Evolutionary conservation across 495 filamentous ascomycete genomes (phyloP), one percentile per base, ranked within the genome.

Genomic region (Thozetella sp.): DNA sequence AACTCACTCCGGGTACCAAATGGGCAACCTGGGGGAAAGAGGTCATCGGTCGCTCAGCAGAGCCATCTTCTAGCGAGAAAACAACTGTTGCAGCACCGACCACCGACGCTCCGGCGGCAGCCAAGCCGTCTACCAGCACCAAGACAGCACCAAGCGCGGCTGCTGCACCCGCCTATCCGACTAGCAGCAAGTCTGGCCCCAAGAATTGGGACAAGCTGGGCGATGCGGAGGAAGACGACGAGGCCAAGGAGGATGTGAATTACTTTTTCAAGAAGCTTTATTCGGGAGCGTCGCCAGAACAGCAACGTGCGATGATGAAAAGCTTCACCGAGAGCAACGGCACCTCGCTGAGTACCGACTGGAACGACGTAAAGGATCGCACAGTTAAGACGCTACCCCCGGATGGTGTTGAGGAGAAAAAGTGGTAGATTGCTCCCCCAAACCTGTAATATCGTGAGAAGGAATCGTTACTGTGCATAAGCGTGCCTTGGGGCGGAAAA

Each of bases 231-330:
- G 78, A 78, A 6, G 84, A 88, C 19, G 84, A 87, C 20, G 86
- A 85, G 17, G 85, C 81, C 3, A 88, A 91, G 53, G 74, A 80
- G 25, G 84, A 90, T n/a, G 89, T 91, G 2, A 90, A 95, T 61
- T 72, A 68, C 2, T 99, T 98, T 76, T 99, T 99, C 81, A 94
- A 96, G 81, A 88, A 89, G 69, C 80, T 99, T 0, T 98, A 95
- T 73, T 87, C 89, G 61, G 79, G 79, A 55, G 89, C 93, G 0
- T 87, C 91, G 55, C 83, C 86, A 0, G 93, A 99, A 60, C 92
- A 91, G 34, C 86, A 84, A 65, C 83, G 92, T 2, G 95, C 95
- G 2, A 99, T 99, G 95, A 92, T 97, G 85, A 99, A 99, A 84
- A 97, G 92, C 72, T 98, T 91, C 66, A 72, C 86, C 22, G 95